These are phyloP conservation scores for Arthrobotrys conoides DNA, from an alignment of 2,329 filamentous ascomycete species.

Conservation along the genomic window DNA sequence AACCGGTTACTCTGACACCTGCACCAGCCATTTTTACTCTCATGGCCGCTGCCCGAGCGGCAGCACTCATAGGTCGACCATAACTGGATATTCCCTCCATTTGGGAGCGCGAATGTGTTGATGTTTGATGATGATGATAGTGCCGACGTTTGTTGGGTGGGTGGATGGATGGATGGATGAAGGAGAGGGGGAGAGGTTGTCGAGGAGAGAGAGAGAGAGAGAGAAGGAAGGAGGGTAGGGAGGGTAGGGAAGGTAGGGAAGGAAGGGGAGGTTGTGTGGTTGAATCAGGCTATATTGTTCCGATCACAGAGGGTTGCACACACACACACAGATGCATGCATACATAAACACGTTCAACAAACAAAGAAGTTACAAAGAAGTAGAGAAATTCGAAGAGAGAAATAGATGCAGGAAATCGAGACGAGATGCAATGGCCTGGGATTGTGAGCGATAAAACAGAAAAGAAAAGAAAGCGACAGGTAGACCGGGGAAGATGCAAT, in stretches of 20 bases:
- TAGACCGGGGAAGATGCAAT: not conserved
- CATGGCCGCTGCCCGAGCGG: conserved; percentile 47
- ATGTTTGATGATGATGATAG: not conserved
- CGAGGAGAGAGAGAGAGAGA: not conserved
- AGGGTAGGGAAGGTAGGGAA: not conserved
- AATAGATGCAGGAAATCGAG: conserved; percentile 19
- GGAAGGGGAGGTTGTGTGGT: not conserved
- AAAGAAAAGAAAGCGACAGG: not conserved
- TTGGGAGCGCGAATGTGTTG: conserved; percentile 17
- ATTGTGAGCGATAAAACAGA: conserved; percentile 8
- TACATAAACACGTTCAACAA: not conserved
- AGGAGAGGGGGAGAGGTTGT: no score
- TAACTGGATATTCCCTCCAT: conserved; percentile 41
- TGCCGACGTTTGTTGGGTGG: not conserved
- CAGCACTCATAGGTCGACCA: conserved; percentile 49
- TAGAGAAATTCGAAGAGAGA: conserved; percentile 5
- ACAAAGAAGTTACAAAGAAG: not conserved
- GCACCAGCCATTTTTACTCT: conserved; percentile 56
- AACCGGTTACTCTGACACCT: conserved; percentile 36
- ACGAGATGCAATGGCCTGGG: conserved; percentile 8
- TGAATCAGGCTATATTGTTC: conserved; percentile 31
- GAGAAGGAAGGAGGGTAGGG: not conserved
- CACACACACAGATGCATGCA: no score
- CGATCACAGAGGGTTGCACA: not conserved
- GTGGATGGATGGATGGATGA: not conserved